Base-by-base conservation (phyloP, 1,284 basidiomycete genomes). In the Fomes fomentarius region DNA sequence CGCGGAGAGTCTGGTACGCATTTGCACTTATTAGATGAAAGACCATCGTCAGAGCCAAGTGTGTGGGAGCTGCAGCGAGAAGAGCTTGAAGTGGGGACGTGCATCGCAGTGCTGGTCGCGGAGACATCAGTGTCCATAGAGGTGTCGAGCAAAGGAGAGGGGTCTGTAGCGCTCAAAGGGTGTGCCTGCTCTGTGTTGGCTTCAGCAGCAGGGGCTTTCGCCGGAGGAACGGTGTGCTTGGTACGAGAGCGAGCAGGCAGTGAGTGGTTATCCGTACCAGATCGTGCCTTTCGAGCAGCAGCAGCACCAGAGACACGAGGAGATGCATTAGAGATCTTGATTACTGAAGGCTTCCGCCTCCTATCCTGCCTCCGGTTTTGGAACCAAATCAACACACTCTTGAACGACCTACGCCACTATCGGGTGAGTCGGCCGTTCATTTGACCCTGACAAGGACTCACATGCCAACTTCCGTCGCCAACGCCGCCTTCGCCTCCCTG, bases 401-500 rank as follows among this genome's bases (percentile, higher is more conserved):
- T 62, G 47, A 59, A 43, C 14, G 61, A 57, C 63, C 69, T 70
- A 28, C 14, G 25, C 35, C 14, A 14, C 11, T 21, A 38, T 14
- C 19, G 11, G n/a, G n/a, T n/a, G n/a, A n/a, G n/a, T n/a, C n/a
- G n/a, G n/a, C n/a, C n/a, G n/a, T n/a, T n/a, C n/a, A n/a, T n/a
- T n/a, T n/a, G n/a, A n/a, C n/a, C n/a, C n/a, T n/a, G n/a, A n/a
- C n/a, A n/a, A 45, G 5, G 15, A 68, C 77, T 63, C 67, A 78
- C 77, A 78, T 72, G 30, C 66, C 67, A 40, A 75, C 52, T 50
- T 76, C 73, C 44, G 60, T 54, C 4, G 70, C 75, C 35, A 78
- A 66, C 0, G 66, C 63, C 48, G 69, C 69, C 60, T 79, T 79
- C 60, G 68, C 64, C 50, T 70, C 64, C 24, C 72, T 69, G 26